A percentile compares a stretch with the other conserved stretches of the same genome.
Conservation (phyloP, 2,329 filamentous ascomycete genomes). For the Colletotrichum spaethianum region DNA sequence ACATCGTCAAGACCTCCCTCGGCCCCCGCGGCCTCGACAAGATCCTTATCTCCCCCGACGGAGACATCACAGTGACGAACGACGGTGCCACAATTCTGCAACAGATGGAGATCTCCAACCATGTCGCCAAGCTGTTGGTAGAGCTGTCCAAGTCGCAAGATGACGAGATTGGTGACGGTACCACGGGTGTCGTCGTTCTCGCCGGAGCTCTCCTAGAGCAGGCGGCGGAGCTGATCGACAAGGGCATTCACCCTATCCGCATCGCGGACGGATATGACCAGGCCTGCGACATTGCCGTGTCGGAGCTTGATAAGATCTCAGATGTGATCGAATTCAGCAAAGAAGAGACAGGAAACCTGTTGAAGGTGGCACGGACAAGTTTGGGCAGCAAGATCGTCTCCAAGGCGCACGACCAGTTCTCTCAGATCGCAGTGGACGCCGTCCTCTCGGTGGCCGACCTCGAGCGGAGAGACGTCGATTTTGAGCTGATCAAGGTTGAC, state of each 20-base stretch:
- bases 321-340: slow-evolving; percentile 90
- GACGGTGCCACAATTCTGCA: slow-evolving; percentile 97
- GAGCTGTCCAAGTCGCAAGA: slow-evolving; percentile 99
- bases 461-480: slow-evolving; percentile 96
- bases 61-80: slow-evolving; percentile 99
- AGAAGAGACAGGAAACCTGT: slow-evolving; percentile 85
- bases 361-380: slow-evolving; percentile 96
- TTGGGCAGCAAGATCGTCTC: slow-evolving; percentile 99
- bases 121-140: slow-evolving; percentile 96
- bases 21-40: slow-evolving; percentile 98
- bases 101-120: slow-evolving; percentile 99
- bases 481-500: slow-evolving; percentile 99
- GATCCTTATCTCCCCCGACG: slow-evolving; percentile 98
- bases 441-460: slow-evolving; percentile 97
- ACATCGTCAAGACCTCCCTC: slow-evolving; percentile 97
- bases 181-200: slow-evolving; percentile 96
- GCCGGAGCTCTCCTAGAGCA: slow-evolving; percentile 96
- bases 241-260: slow-evolving; percentile 98
- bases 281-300: slow-evolving; percentile 95
- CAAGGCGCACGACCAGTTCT: slow-evolving; percentile 98
- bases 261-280: slow-evolving; percentile 99
- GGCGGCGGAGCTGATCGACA: slow-evolving; percentile 97
- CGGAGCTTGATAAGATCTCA: slow-evolving; percentile 92
- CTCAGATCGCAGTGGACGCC: slow-evolving; percentile 96
- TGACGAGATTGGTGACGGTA: slow-evolving; percentile 98